Percentiles rank a stretch among this genome's conserved stretches.
Evolutionary conservation across 1,139 yeast species (phyloP).

Genomic region (Yamadazyma epiphylla): DNA sequence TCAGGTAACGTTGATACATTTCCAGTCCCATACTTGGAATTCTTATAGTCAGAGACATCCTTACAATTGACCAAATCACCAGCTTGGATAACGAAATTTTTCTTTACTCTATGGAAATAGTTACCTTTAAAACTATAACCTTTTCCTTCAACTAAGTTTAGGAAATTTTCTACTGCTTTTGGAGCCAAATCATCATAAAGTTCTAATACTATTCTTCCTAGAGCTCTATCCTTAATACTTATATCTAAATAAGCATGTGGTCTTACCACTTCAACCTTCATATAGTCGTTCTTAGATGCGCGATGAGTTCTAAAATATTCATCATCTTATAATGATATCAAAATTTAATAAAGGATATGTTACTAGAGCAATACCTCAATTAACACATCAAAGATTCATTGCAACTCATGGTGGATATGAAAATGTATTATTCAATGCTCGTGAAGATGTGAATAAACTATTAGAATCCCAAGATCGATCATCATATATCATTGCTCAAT

Average conservation of each 20-base stretch:
- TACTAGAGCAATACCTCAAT: too few relatives aligned
- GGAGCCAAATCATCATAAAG: slow-evolving; percentile 56
- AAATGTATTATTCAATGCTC: slow-evolving; percentile 21
- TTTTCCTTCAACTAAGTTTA: slow-evolving; percentile 31
- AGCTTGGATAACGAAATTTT: slow-evolving; percentile 77
- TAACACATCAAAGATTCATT: too few relatives aligned
- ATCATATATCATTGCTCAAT: slow-evolving; percentile 62
- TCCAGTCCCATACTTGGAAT: slow-evolving; percentile 47
- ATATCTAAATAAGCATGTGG: slow-evolving; percentile 57
- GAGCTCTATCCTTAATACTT: slow-evolving; percentile 35
- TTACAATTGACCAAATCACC: slow-evolving; percentile 53
- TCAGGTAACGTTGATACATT: slow-evolving; percentile 43
- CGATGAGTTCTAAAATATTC: slow-evolving; percentile 1
- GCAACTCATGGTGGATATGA: slow-evolving; percentile 1
- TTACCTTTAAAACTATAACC: slow-evolving; percentile 35
- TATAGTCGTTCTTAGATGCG: too few relatives aligned
- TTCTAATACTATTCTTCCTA: slow-evolving; percentile 68
- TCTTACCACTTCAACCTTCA: slow-evolving; percentile 32
- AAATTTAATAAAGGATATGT: too few relatives aligned
- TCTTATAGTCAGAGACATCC: slow-evolving; percentile 21
- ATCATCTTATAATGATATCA: slow-evolving; percentile 1
- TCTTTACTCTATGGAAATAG: slow-evolving; percentile 64
- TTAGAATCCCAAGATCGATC: slow-evolving; percentile 57
- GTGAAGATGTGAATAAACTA: slow-evolving; percentile 38
- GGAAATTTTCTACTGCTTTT: slow-evolving; percentile 51